Conservation (phyloP, 345 rosid genomes). For the Ceriops decandra region DNA sequence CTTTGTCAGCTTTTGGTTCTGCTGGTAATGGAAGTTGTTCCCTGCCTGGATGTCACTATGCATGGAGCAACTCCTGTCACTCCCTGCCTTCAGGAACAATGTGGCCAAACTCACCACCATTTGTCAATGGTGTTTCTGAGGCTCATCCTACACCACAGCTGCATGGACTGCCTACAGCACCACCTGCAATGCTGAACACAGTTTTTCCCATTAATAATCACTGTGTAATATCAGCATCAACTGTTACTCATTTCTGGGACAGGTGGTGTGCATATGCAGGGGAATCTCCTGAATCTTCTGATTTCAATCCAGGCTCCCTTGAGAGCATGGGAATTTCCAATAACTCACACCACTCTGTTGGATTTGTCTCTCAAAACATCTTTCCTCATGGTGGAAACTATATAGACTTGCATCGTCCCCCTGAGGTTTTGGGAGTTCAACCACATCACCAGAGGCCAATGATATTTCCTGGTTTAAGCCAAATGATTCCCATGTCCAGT, state of each 20-base stretch:
- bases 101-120: constrained; percentile 87
- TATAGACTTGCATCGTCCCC: constrained; percentile 45
- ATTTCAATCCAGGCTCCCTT: constrained; percentile 50
- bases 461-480: constrained; percentile 63
- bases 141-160: constrained; percentile 53
- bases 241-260: constrained; percentile 75
- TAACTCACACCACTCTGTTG: constrained; percentile 38
- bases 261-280: constrained; percentile 59
- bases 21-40: constrained; percentile 62
- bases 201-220: constrained; percentile 59
- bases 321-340: constrained; percentile 47
- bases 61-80: constrained; percentile 70
- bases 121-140: constrained; percentile 47
- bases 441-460: constrained; percentile 72
- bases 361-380: constrained; percentile 32
- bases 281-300: constrained; percentile 71
- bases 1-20: constrained; percentile 58
- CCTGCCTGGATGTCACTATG: constrained; percentile 50
- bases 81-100: constrained; percentile 56
- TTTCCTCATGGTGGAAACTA: constrained; percentile 53
- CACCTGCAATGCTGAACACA: constrained; percentile 54
- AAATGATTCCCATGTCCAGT: constrained; percentile 54
- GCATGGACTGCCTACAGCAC: constrained; percentile 60
- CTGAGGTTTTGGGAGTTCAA: constrained; percentile 48
- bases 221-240: constrained; percentile 84